Evolutionary conservation across 73 alveolate species (phyloP), one percentile per base, ranked within the genome.

Genomic region (Paramecium caudatum): DNA sequence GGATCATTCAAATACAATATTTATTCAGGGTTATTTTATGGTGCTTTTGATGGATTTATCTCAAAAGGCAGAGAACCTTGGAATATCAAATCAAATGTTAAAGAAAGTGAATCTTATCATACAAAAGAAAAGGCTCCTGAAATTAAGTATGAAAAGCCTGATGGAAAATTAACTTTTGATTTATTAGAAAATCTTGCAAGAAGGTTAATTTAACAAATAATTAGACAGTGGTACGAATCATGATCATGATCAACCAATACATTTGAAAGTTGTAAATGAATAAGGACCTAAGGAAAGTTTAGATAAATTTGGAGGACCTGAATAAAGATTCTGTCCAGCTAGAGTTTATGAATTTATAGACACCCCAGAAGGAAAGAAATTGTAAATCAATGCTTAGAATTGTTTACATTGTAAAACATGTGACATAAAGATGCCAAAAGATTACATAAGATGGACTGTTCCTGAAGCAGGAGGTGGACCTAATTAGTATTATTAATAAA

Each of bases 401-500:
- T 97, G 99, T 91, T 65, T 97, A n/a, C 99, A 97, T 69, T 97
- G 99, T 94, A 97, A 97, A 91, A 94, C 98, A 65, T 97, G 99
- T 88, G 94, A 96, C 46, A 97, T 97, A 62, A 97, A 97, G 88
- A 84, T 84, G 92, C 82, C 97, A 0, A 80, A 91, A 82, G 97
- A 96, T 78, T 97, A 90, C 92, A 95, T 97, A 46, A 95, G 95
- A 36, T 97, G 99, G 99, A 96, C 96, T 23, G 98, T 95, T 78
- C 99, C 99, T 3, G 98, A 97, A 88, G 99, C 99, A 21, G 98
- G 98, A 33, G 99, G 98, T 43, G 99, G 99, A 33, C 99, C 99
- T 1, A 94, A 93, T 36, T 97, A 97, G 95, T 94, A 92, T 34
- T 41, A 12, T 33, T 34, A 8, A 34, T 49, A 12, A 12, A 47